Percentiles rank a stretch among this genome's conserved stretches.
phyloP scores from a whole-genome alignment of 768 basidiomycete species.

The Candolleomyces efflorescens region DNA sequence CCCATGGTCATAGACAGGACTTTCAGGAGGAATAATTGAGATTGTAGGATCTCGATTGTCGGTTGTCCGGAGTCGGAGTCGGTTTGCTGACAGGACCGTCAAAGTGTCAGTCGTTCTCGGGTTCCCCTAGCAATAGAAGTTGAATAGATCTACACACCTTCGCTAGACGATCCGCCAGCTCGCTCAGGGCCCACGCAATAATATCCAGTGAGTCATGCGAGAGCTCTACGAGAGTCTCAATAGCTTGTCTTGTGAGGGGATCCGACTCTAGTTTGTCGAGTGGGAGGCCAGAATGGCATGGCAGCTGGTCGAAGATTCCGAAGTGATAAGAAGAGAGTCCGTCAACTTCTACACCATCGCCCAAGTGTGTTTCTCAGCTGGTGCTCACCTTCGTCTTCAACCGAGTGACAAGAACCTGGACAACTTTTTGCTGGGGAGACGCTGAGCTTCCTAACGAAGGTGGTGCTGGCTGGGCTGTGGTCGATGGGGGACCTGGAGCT shows the following conservation, averaged over 20 bases:
- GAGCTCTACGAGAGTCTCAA: constrained; percentile 77
- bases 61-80: constrained; percentile 44
- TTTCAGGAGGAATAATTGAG: constrained; percentile 82
- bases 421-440: constrained; percentile 77
- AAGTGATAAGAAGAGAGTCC: constrained; percentile 4
- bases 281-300: constrained; percentile 75
- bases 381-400: constrained; percentile 71
- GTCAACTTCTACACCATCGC: background rate
- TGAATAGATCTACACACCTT: constrained; percentile 44
- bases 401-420: constrained; percentile 74
- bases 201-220: constrained; percentile 74
- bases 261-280: constrained; percentile 75
- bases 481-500: constrained; percentile 9
- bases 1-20: constrained; percentile 75
- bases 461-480: constrained; percentile 20
- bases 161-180: constrained; percentile 71
- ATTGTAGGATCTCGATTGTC: constrained; percentile 74
- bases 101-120: constrained; percentile 8
- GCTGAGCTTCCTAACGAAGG: constrained; percentile 33
- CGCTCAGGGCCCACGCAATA: constrained; percentile 74
- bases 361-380: background rate
- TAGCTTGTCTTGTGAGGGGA: constrained; percentile 66
- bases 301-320: constrained; percentile 51
- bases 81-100: constrained; percentile 38
- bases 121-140: constrained; percentile 3